Evolutionary conservation across 495 filamentous ascomycete species (phyloP), one percentile per base, ranked within the genome.

Genomic region (Xeromyces bisporus): DNA sequence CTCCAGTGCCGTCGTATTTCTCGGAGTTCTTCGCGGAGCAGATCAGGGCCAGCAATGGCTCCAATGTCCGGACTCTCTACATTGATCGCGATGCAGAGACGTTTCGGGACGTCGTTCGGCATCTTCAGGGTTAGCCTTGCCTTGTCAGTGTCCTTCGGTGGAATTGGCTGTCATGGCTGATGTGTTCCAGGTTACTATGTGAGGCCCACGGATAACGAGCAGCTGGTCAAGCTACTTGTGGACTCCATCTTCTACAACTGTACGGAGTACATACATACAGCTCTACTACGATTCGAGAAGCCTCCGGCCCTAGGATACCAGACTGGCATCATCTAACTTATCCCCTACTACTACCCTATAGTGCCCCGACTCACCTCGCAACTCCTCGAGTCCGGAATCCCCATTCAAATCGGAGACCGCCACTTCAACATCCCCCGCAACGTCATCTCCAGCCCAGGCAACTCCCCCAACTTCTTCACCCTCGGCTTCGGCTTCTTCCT

Each of bases 201-300:
- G 36, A 60, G 64, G 18, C 89, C 87, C n/a, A 65, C 68, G 33
- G 79, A 93, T 56, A 76, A 78, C 25, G 63, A 71, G 15, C 77
- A 93, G 50, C 93, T 80, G 46, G 89, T 94, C 41, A 81, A 76
- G 28, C 65, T 94, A 26, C 94, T 93, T 53, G 83, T 87, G 18
- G 87, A 97, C 48, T 81, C 87, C 3, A 89, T 94, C 47, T 97
- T 94, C 57, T 97, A 94, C 55, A 80, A 67, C 47, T 62, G 80
- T 85, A 55, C 46, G 71, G n/a, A n/a, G n/a, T n/a, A n/a, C n/a
- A n/a, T n/a, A n/a, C n/a, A n/a, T n/a, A n/a, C n/a, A n/a, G n/a
- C n/a, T 37, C 18, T 8, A 37, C 31, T 7, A 6, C 18, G 11
- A 28, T 18, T 11, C 18, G 1, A 4, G n/a, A n/a, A n/a, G n/a